Base-by-base conservation (phyloP, 2,329 filamentous ascomycete genomes). In the Colletotrichum truncatum region DNA sequence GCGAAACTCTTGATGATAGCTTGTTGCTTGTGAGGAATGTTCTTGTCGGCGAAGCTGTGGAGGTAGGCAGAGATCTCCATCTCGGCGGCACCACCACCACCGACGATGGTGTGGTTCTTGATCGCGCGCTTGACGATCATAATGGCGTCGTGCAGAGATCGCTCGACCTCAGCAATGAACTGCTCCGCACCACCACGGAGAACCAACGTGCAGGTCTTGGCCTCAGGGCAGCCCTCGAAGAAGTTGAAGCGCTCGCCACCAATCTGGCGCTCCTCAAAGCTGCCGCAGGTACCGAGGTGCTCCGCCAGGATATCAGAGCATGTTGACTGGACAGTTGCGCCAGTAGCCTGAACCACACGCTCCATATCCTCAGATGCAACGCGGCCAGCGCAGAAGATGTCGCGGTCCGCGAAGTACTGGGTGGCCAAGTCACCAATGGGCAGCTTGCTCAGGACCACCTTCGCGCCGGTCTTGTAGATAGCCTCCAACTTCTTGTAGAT, bases 71-170 rank as follows among this genome's bases (percentile, higher is more conserved):
- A 98, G 55, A 98, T 81, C 79, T 98, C 96, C 95, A 99, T 98
- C 85, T 99, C 96, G 73, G 87, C 90, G 16, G 96, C 95, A 77
- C 96, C 96, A 73, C 96, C 96, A 73, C 96, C 96, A 46, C 94
- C 96, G 25, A 99, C 96, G 70, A 99, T 97, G 76, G 89, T 92
- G 75, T 91, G 91, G 85, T 98, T 97, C 84, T 93, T 93, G 80
- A 98, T 93, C 26, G 96, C 93, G 67, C 97, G 94, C 89, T 98
- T 98, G 76, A 99, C 96, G 74, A 99, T 97, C 96, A 99, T 99
- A 81, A 99, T 98, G 72, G 96, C 96, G 75, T 99, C 96, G 85
- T 99, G 96, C 70, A 99, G 87, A 76, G 93, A 97, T 69, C 96
- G 93, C 85, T 99, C 96, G 2, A 98, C 96, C 80, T 99, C 96